Percentiles rank a stretch among this genome's conserved stretches.
Evolutionary conservation across 202 grass and related monocot species (phyloP).

Genomic region (Dendrocalamus latiflorus): DNA sequence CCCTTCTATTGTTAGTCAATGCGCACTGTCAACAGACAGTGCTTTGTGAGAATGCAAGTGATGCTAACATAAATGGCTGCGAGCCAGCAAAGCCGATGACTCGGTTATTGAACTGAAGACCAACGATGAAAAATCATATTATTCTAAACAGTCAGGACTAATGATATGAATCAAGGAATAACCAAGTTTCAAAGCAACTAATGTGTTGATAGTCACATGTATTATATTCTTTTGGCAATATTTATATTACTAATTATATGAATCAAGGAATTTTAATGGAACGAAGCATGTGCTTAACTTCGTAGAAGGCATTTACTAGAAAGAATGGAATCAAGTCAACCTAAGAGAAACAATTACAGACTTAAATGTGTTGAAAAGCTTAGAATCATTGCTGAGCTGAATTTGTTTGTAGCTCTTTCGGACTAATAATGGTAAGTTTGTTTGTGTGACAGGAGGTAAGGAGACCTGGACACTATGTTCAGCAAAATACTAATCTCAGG

Average conservation of each 20-base stretch:
- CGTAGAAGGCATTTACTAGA: neutral
- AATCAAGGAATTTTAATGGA: neutral
- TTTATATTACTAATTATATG: no score
- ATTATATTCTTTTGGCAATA: no score
- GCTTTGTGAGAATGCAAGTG: neutral
- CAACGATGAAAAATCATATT: neutral
- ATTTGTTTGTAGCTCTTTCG: neutral
- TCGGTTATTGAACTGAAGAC: neutral
- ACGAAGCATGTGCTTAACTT: no score
- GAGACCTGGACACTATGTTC: no score
- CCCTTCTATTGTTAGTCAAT: neutral
- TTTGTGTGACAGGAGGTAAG: conserved; percentile 1
- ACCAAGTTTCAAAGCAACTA: neutral
- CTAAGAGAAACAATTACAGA: neutral
- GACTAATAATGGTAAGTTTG: neutral
- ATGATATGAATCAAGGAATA: neutral
- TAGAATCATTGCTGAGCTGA: no score
- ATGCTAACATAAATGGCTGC: neutral
- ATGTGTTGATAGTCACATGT: neutral
- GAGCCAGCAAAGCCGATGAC: neutral
- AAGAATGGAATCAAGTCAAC: neutral
- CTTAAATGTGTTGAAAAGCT: neutral
- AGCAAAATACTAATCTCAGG: no score
- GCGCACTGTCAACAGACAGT: neutral
- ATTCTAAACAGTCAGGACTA: neutral